phyloP scores from a whole-genome alignment of 1,139 yeast species.

The Wickerhamomyces sp. region DNA sequence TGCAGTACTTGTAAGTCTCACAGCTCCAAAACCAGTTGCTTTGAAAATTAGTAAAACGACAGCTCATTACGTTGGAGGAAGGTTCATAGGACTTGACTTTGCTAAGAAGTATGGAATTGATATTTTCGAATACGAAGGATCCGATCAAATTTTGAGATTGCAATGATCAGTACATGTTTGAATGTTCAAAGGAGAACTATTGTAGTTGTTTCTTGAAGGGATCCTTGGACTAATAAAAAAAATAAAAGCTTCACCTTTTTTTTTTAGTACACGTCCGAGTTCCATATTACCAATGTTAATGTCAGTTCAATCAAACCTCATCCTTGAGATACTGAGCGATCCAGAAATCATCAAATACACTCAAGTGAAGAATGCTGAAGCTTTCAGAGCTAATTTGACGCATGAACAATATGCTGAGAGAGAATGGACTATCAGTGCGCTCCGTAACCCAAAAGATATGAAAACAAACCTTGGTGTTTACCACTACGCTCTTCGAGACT shows the following conservation, averaged over 20 bases:
- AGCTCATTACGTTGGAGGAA: constrained; percentile 81
- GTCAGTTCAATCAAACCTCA: constrained; percentile 3
- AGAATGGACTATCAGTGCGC: constrained; percentile 38
- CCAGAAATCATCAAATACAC: constrained; percentile 42
- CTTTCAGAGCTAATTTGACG: constrained; percentile 50
- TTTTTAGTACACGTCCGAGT: too few species aligned
- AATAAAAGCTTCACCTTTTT: too few species aligned
- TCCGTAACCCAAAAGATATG: constrained; percentile 19
- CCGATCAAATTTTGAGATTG: constrained; percentile 40
- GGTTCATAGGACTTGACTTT: constrained; percentile 63
- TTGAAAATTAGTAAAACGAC: constrained; percentile 33
- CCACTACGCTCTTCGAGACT: constrained; percentile 31
- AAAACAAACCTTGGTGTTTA: constrained; percentile 27
- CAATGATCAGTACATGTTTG: too few species aligned
- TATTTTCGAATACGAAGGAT: constrained; percentile 47
- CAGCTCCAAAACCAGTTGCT: constrained; percentile 93
- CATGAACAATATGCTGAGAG: constrained; percentile 45
- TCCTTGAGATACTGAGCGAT: constrained; percentile 26
- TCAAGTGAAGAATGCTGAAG: constrained; percentile 39
- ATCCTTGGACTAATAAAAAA: too few species aligned
- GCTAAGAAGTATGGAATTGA: constrained; percentile 72
- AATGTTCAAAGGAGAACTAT: too few species aligned
- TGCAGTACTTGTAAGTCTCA: constrained; percentile 66
- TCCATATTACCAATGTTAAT: too few species aligned
- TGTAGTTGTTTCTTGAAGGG: too few species aligned